Evolutionary conservation across 495 filamentous ascomycete species (phyloP).

Genomic region (Gamarada debralockiae): DNA sequence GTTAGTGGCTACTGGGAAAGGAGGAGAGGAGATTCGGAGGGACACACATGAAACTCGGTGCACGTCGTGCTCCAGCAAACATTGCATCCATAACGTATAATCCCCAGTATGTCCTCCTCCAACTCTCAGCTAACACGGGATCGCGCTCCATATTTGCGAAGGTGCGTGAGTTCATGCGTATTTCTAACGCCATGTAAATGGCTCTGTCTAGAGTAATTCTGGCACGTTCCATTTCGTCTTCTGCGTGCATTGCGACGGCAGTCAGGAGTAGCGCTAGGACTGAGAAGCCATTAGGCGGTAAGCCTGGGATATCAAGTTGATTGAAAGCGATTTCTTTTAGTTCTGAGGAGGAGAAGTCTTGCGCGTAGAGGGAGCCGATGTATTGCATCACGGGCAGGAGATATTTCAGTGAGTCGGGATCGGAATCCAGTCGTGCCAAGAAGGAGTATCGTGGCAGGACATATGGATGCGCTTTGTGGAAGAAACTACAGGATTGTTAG

Average conservation of each 20-base stretch:
- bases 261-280: slow-evolving; percentile 65
- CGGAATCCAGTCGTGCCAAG: slow-evolving; percentile 22
- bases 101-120: slow-evolving; percentile 75
- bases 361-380: slow-evolving; percentile 47
- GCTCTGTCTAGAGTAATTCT: slow-evolving; percentile 53
- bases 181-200: slow-evolving; percentile 56
- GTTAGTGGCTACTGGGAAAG: slow-evolving; percentile 13
- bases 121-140: slow-evolving; percentile 60
- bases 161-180: slow-evolving; percentile 56
- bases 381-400: slow-evolving; percentile 53
- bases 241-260: slow-evolving; percentile 61
- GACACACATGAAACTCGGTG: slow-evolving; percentile 32
- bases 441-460: slow-evolving; percentile 45
- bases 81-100: slow-evolving; percentile 61
- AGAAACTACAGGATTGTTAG: slow-evolving; percentile 28
- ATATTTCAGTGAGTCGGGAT: slow-evolving; percentile 29
- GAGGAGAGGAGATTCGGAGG: slow-evolving; percentile 42
- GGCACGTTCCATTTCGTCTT: slow-evolving; percentile 53
- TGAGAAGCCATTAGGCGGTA: slow-evolving; percentile 49
- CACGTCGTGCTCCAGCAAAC: slow-evolving; percentile 30
- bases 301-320: slow-evolving; percentile 33
- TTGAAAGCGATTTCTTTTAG: slow-evolving; percentile 39
- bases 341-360: slow-evolving; percentile 32
- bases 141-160: slow-evolving; percentile 44
- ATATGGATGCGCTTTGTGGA: slow-evolving; percentile 58